phyloP scores from a whole-genome alignment of 768 basidiomycete genomes.

The Cyclocybe cylindracea region DNA sequence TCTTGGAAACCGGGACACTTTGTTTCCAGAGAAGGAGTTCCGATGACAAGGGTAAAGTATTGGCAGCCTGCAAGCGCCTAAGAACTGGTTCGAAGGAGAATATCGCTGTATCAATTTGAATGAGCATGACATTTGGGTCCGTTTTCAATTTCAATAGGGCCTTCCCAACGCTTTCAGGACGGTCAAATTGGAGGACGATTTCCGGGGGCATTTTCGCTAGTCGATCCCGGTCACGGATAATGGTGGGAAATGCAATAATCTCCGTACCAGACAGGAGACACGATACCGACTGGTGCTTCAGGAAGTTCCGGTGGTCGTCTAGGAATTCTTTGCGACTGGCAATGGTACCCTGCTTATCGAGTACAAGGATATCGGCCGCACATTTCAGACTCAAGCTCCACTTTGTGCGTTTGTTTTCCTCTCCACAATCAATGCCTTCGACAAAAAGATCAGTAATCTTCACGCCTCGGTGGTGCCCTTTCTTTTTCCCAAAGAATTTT shows the following conservation, averaged over 20 bases:
- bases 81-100: conserved; percentile 68
- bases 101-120: conserved; percentile 62
- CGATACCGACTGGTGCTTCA: conserved; percentile 55
- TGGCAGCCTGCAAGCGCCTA: conserved; percentile 50
- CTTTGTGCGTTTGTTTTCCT: conserved; percentile 23
- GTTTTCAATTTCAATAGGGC: conserved; percentile 41
- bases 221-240: conserved; percentile 55
- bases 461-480: conserved; percentile 38
- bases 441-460: conserved; percentile 38
- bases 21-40: conserved; percentile 59
- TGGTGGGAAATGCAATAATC: conserved; percentile 51
- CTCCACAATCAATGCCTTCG: conserved; percentile 38
- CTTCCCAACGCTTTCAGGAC: conserved; percentile 34
- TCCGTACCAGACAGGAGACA: conserved; percentile 52
- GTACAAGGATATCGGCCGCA: conserved; percentile 33
- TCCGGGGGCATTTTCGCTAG: conserved; percentile 48
- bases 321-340: conserved; percentile 37
- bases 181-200: conserved; percentile 56
- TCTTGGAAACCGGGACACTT: conserved; percentile 12
- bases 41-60: conserved; percentile 42
- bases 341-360: conserved; percentile 26
- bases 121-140: conserved; percentile 37
- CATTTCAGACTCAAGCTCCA: conserved; percentile 46
- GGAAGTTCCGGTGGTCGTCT: conserved; percentile 39
- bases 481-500: conserved; percentile 47